Percentiles rank a stretch among this genome's conserved stretches.
phyloP scores from a whole-genome alignment of 1,139 yeast genomes.

The Debaryomyces coudertii region DNA sequence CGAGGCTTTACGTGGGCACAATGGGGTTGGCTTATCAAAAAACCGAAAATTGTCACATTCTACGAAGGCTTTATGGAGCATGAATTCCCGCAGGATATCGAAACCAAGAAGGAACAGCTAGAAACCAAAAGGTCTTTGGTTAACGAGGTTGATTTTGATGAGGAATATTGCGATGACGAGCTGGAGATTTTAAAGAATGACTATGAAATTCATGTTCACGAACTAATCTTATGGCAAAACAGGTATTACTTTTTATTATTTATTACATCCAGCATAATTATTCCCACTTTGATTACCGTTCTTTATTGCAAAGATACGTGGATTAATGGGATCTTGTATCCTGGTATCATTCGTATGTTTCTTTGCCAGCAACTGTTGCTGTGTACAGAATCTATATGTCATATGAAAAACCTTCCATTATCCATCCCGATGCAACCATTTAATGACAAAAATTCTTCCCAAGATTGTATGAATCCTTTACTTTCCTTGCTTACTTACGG shows the following conservation, averaged over 20 bases:
- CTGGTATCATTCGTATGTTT: slow-evolving; percentile 62
- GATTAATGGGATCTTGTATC: slow-evolving; percentile 59
- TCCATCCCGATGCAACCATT: slow-evolving; percentile 58
- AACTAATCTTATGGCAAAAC: slow-evolving; percentile 63
- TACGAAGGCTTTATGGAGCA: slow-evolving; percentile 41
- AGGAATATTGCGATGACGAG: slow-evolving; percentile 36
- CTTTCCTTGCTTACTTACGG: slow-evolving; percentile 63
- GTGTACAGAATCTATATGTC: slow-evolving; percentile 63
- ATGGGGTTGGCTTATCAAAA: slow-evolving; percentile 63
- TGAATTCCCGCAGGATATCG: slow-evolving; percentile 40
- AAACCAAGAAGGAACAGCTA: not conserved
- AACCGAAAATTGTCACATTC: slow-evolving; percentile 46
- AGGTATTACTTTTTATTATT: slow-evolving; percentile 48
- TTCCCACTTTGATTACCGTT: slow-evolving; percentile 53
- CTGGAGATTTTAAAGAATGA: slow-evolving; percentile 21
- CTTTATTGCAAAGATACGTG: slow-evolving; percentile 44
- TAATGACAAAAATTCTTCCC: slow-evolving; percentile 62
- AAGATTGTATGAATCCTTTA: slow-evolving; percentile 51
- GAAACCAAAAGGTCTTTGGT: slow-evolving; percentile 10
- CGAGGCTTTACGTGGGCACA: slow-evolving; percentile 63
- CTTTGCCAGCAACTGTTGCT: slow-evolving; percentile 61
- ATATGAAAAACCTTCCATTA: slow-evolving; percentile 46
- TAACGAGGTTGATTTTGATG: slow-evolving; percentile 18
- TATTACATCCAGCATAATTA: slow-evolving; percentile 45
- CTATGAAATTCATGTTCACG: slow-evolving; percentile 21